Percentiles rank a stretch among this genome's conserved stretches.
These are phyloP conservation scores for Hymenoscyphus albidus DNA, from an alignment of 2,329 filamentous ascomycete species.

Conservation along the genomic window DNA sequence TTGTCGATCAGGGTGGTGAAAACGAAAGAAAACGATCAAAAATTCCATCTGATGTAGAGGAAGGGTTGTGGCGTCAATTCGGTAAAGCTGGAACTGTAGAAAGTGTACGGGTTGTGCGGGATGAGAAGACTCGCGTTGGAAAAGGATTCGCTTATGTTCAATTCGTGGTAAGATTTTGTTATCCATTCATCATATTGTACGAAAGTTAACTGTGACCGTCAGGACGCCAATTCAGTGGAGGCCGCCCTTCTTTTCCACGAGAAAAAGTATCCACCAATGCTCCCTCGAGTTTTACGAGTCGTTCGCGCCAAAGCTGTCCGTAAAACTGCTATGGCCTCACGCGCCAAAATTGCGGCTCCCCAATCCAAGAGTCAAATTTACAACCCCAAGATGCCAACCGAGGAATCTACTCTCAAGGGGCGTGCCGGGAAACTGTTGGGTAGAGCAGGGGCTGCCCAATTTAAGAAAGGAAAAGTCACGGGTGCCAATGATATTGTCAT, in stretches of 20 bases:
- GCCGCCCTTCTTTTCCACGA: conserved; percentile 82
- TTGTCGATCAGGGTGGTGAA: conserved; percentile 61
- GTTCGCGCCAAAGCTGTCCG: conserved; percentile 60
- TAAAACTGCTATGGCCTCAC: conserved; percentile 34
- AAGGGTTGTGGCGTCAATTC: conserved; percentile 86
- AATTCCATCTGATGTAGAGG: conserved; percentile 79
- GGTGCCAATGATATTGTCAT: conserved; percentile 30
- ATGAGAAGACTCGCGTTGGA: conserved; percentile 84
- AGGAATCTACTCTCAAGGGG: conserved; percentile 68
- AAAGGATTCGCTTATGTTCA: conserved; percentile 98
- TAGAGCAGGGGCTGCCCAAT: conserved; percentile 54
- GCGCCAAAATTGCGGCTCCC: conserved; percentile 34
- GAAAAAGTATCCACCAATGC: conserved; percentile 90
- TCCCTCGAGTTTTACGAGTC: conserved; percentile 84
- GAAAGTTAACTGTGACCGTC: conserved; percentile 22
- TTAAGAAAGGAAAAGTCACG: conserved; percentile 30
- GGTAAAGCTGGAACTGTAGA: conserved; percentile 77
- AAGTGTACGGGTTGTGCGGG: conserved; percentile 87
- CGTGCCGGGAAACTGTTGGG: conserved; percentile 72
- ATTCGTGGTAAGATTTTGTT: conserved; percentile 59
- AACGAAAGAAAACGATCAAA: conserved; percentile 71
- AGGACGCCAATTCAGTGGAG: conserved; percentile 84
- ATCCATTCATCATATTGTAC: conserved; percentile 1
- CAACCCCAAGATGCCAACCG: conserved; percentile 65
- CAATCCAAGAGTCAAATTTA: conserved; percentile 43